These are phyloP conservation scores for Yamadazyma triangularis DNA, from an alignment of 1,139 yeast species.

Conservation along the genomic window DNA sequence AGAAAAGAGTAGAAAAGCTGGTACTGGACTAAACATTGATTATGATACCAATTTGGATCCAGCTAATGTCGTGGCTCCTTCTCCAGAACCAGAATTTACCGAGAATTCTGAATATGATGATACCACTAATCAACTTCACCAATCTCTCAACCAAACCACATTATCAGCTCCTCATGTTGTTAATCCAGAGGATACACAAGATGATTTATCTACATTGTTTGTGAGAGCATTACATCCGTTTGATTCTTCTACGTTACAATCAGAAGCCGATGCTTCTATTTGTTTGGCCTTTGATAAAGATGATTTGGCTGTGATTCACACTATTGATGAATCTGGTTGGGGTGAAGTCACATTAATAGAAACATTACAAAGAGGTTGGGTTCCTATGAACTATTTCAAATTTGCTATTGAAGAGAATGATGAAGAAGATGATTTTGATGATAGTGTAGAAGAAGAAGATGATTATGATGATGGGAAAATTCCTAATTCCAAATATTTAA, in stretches of 20 bases:
- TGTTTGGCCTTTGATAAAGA: slow-evolving; percentile 79
- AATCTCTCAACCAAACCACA: slow-evolving; percentile 1
- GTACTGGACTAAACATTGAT: slow-evolving; percentile 5
- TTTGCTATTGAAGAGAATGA: slow-evolving; percentile 48
- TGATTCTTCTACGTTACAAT: slow-evolving; percentile 63
- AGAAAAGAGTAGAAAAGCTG: slow-evolving; percentile 10
- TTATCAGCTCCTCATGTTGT: slow-evolving; percentile 2
- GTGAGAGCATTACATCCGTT: slow-evolving; percentile 74
- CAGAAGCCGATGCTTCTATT: slow-evolving; percentile 65
- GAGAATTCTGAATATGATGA: neutral
- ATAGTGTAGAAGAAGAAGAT: slow-evolving; percentile 11
- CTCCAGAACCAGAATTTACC: no score
- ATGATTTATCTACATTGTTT: slow-evolving; percentile 43
- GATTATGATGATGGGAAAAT: slow-evolving; percentile 23
- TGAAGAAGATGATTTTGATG: slow-evolving; percentile 14
- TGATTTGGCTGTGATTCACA: slow-evolving; percentile 83
- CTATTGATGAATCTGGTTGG: slow-evolving; percentile 94
- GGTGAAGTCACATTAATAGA: slow-evolving; percentile 84
- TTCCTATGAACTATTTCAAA: slow-evolving; percentile 85
- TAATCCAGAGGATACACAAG: slow-evolving; percentile 20
- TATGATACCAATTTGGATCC: slow-evolving; percentile 1
- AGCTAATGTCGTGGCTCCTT: no score
- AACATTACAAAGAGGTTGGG: slow-evolving; percentile 86
- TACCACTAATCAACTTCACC: neutral
- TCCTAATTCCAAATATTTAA: slow-evolving; percentile 45